Conservation (phyloP, 306 rosid genomes). For the Erythrophleum fordii region DNA sequence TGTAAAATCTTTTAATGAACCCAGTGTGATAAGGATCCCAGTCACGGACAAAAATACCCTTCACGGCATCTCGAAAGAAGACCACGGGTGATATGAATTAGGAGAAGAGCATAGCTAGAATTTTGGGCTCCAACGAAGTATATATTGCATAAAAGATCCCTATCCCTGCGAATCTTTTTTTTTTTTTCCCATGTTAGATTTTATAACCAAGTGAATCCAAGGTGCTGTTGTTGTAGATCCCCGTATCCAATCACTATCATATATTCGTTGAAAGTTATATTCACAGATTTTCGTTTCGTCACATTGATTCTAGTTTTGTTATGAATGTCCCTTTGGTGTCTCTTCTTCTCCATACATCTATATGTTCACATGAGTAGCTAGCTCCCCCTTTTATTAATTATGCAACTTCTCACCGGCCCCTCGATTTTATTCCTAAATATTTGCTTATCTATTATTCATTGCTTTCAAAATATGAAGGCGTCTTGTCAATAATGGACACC, state of each 20-base stretch:
- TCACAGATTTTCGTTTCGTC: slow-evolving; percentile 13
- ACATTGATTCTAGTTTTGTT: background rate
- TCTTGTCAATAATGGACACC: background rate
- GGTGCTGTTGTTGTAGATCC: slow-evolving; percentile 18
- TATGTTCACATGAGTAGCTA: background rate
- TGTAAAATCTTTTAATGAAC: too few relatives aligned
- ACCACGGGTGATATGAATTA: too few relatives aligned
- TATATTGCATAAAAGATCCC: background rate
- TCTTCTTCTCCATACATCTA: background rate
- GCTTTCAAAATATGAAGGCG: background rate
- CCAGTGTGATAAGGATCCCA: too few relatives aligned
- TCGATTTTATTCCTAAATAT: too few relatives aligned
- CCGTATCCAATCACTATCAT: slow-evolving; percentile 37
- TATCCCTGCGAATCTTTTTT: slow-evolving; percentile 24
- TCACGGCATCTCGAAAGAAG: too few relatives aligned
- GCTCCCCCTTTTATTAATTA: background rate
- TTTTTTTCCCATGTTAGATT: background rate
- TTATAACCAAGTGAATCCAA: slow-evolving; percentile 18
- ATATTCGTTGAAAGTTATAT: slow-evolving; percentile 3
- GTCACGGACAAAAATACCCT: too few relatives aligned
- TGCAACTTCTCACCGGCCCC: too few relatives aligned
- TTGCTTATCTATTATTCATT: background rate
- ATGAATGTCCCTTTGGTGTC: slow-evolving; percentile 27
- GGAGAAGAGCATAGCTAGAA: too few relatives aligned
- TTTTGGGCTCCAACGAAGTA: too few relatives aligned